A percentile compares a stretch with the other conserved stretches of the same genome.
phyloP scores from a whole-genome alignment of 768 basidiomycete species.

The Gymnopilus junonius region DNA sequence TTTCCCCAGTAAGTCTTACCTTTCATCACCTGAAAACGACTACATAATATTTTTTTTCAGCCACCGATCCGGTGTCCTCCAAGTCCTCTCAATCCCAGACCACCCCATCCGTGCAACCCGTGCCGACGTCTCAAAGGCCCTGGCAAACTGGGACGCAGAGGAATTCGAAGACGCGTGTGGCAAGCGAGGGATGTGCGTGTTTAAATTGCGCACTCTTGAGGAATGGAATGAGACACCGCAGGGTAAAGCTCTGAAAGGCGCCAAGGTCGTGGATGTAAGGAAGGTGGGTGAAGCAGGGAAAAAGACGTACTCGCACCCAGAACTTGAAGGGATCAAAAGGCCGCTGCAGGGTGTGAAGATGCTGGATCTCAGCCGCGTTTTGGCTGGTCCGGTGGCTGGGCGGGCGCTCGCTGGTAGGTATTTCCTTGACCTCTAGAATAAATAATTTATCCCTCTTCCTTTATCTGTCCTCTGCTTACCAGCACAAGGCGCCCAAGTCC shows the following conservation, averaged over 20 bases:
- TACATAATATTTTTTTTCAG: slow-evolving; percentile 28
- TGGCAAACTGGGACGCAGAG: slow-evolving; percentile 44
- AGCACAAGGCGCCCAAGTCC: slow-evolving; percentile 64
- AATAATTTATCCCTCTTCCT: background rate
- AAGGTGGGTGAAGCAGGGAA: slow-evolving; percentile 51
- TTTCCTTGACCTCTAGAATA: too few relatives aligned
- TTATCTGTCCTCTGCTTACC: background rate
- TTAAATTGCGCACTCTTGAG: slow-evolving; percentile 50
- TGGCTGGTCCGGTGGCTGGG: slow-evolving; percentile 63
- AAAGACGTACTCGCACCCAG: slow-evolving; percentile 26
- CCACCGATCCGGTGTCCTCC: slow-evolving; percentile 53
- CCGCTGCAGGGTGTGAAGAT: slow-evolving; percentile 57
- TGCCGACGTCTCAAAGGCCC: slow-evolving; percentile 40
- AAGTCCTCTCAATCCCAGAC: slow-evolving; percentile 44
- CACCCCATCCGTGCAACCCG: slow-evolving; percentile 30
- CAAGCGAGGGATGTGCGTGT: slow-evolving; percentile 49
- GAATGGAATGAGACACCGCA: slow-evolving; percentile 58
- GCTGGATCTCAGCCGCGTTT: slow-evolving; percentile 61
- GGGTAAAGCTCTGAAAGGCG: slow-evolving; percentile 40
- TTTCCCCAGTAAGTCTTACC: slow-evolving; percentile 57
- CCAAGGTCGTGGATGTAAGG: slow-evolving; percentile 45
- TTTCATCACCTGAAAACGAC: background rate
- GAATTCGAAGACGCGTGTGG: slow-evolving; percentile 55
- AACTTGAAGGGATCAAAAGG: background rate
- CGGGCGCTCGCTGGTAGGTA: slow-evolving; percentile 56